Conservation (phyloP, 1,284 basidiomycete species). For the Heterobasidion irregulare region DNA sequence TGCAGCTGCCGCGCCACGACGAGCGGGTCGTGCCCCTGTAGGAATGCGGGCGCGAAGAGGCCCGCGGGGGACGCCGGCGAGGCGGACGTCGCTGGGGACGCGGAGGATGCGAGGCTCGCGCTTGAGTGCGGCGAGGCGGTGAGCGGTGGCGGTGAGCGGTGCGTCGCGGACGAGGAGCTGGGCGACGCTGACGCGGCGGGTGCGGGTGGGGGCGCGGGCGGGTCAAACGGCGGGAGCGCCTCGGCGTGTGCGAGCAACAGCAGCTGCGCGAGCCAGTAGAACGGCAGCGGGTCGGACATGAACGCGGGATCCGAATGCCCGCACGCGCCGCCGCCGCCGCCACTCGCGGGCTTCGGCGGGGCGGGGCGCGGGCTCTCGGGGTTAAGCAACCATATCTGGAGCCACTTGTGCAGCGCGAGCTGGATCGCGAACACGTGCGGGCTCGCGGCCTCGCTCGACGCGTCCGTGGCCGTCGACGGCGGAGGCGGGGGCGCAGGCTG, state of each 20-base stretch:
- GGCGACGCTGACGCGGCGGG: not conserved
- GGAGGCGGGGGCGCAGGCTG: not conserved
- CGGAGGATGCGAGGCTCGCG: not conserved
- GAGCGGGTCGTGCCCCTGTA: not conserved
- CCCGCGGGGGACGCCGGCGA: not conserved
- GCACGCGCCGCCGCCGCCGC: not conserved
- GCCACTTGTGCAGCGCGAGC: constrained; percentile 49
- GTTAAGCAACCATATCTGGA: constrained; percentile 42
- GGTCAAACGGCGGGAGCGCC: constrained; percentile 30
- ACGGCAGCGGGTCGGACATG: constrained; percentile 40
- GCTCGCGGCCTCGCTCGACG: constrained; percentile 8
- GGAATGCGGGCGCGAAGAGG: constrained; percentile 3
- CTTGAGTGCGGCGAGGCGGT: not conserved
- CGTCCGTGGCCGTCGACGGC: not conserved
- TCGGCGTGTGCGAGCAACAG: constrained; percentile 45
- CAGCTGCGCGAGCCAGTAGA: constrained; percentile 56
- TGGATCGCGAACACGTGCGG: constrained; percentile 30
- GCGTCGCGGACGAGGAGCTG: not conserved
- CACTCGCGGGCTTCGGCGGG: not conserved
- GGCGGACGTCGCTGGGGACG: not conserved
- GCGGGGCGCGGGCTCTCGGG: constrained; percentile 30
- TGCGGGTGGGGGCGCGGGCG: not conserved
- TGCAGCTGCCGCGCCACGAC: not conserved
- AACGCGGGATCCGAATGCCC: constrained; percentile 30
- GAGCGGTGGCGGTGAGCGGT: not conserved